A percentile compares a stretch with the other conserved stretches of the same genome.
Conservation (phyloP, 805 yeast species). For the Yamadazyma kitorensis region DNA sequence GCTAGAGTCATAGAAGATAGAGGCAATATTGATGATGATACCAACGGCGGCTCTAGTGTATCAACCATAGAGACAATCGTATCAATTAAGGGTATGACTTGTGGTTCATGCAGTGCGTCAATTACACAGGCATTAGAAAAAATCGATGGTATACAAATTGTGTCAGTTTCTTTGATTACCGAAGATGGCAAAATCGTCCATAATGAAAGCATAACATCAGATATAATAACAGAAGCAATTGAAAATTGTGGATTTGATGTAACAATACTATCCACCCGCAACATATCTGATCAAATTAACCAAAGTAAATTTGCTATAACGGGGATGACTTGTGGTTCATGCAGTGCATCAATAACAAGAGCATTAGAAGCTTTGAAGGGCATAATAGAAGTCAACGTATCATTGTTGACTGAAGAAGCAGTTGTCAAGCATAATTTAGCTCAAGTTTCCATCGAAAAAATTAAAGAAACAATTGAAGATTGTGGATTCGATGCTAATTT, state of each 20-base stretch:
- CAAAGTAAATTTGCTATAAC: slow-evolving; percentile 28
- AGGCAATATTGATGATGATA: neutral
- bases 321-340: slow-evolving; percentile 94
- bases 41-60: neutral
- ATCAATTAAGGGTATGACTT: slow-evolving; percentile 42
- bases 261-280: slow-evolving; percentile 1
- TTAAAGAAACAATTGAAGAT: slow-evolving; percentile 63
- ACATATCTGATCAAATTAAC: neutral
- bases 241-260: slow-evolving; percentile 62
- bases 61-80: slow-evolving; percentile 13
- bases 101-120: slow-evolving; percentile 43
- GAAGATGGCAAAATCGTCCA: slow-evolving; percentile 32
- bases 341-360: slow-evolving; percentile 64
- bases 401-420: slow-evolving; percentile 77
- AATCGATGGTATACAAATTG: slow-evolving; percentile 23
- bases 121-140: slow-evolving; percentile 29
- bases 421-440: slow-evolving; percentile 45
- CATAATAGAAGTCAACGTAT: slow-evolving; percentile 56
- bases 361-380: slow-evolving; percentile 51
- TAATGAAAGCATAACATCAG: slow-evolving; percentile 18
- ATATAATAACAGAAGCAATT: slow-evolving; percentile 17
- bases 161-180: slow-evolving; percentile 34
- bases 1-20: slow-evolving; percentile 7
- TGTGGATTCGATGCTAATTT: slow-evolving; percentile 38
- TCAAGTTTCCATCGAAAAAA: slow-evolving; percentile 25